phyloP scores from a whole-genome alignment of 441 rosid species.

The Adansonia madagascariensis region DNA sequence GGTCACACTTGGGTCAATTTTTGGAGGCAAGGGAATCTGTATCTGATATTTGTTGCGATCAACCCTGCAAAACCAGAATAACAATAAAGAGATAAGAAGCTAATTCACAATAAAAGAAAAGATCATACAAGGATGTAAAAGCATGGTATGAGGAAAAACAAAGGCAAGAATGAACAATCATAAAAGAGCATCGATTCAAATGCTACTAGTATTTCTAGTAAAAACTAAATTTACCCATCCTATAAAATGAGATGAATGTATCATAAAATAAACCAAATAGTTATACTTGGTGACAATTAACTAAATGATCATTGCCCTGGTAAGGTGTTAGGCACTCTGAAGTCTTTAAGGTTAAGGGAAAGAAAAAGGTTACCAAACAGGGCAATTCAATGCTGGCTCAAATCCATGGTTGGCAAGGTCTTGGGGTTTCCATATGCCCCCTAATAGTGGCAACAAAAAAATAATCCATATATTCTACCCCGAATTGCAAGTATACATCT shows the following conservation, averaged over 20 bases:
- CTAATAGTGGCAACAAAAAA: not conserved
- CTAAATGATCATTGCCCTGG: constrained; percentile 1
- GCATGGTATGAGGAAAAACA: not conserved
- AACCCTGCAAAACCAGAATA: constrained; percentile 54
- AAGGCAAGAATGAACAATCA: constrained; percentile 9
- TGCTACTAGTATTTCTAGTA: not conserved
- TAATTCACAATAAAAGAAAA: not conserved
- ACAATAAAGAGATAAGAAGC: not conserved
- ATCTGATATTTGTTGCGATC: constrained; percentile 96
- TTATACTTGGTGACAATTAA: not conserved
- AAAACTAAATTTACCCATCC: not conserved
- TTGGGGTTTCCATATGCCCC: not conserved
- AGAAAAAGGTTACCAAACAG: not conserved
- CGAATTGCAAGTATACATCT: not conserved
- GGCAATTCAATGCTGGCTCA: not conserved
- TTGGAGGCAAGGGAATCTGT: constrained; percentile 96
- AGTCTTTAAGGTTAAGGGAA: not conserved
- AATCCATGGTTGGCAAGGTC: not conserved
- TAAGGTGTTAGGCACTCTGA: not conserved
- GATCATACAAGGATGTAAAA: not conserved
- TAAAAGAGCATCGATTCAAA: not conserved
- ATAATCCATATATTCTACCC: not conserved
- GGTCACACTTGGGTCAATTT: constrained; percentile 97
- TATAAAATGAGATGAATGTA: constrained; percentile 6
- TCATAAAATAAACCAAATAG: not conserved